These are phyloP conservation scores for Pyricularia sp. DNA, from an alignment of 2,329 filamentous ascomycete species.

Conservation along the genomic window DNA sequence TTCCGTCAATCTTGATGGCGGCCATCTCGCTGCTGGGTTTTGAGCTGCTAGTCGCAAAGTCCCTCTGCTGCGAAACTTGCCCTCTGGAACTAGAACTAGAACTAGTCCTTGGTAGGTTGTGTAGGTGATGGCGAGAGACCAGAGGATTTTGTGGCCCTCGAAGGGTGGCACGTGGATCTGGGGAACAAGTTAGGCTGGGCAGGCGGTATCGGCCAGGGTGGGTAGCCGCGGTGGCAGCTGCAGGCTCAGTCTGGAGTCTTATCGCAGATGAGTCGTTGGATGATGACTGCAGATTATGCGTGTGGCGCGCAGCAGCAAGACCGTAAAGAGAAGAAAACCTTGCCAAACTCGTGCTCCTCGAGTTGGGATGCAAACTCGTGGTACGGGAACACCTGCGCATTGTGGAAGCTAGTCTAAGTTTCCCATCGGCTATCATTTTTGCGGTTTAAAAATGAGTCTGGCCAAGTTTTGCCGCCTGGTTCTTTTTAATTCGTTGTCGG, in stretches of 20 bases:
- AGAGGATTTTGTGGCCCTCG: background rate
- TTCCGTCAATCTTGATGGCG: constrained; percentile 90
- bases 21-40: constrained; percentile 52
- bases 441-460: background rate
- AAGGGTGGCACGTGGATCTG: background rate
- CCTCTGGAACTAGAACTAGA: background rate
- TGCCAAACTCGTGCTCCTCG: background rate
- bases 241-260: background rate
- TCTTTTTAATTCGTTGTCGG: background rate
- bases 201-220: background rate
- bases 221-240: too few relatives aligned
- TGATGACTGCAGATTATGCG: background rate
- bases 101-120: background rate
- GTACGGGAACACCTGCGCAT: background rate
- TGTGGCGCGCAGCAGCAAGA: background rate
- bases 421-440: background rate
- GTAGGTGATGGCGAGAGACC: background rate
- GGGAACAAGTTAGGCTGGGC: background rate
- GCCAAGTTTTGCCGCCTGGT: background rate
- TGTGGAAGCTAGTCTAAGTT: background rate
- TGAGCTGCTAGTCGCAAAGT: background rate
- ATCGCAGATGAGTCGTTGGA: background rate
- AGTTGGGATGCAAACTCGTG: background rate
- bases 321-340: background rate
- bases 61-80: background rate